Evolutionary conservation across 805 yeast species (phyloP), one percentile per base, ranked within the genome.

Genomic region (Ogataea henricii): DNA sequence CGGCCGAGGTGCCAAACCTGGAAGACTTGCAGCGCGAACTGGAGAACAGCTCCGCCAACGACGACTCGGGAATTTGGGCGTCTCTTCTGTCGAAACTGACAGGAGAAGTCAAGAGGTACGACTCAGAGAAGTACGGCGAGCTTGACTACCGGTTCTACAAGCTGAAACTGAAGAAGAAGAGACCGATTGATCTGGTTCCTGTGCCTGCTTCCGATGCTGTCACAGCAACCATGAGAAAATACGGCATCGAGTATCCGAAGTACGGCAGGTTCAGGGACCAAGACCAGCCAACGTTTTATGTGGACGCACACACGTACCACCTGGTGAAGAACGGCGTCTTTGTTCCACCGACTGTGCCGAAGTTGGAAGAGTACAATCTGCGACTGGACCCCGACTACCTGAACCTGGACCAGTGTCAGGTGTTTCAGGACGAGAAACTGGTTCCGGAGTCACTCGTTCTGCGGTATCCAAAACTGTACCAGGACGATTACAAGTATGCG

Each of bases 401-500:
- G 26, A 45, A 30, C 21, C 35, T 44, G 55, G 57, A 46, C 16
- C 41, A 22, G 6, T 57, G 64, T 25, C 48, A 51, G 6, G 45
- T 34, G 5, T 45, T 40, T 2, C 13, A 34, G 3, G 23, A 26
- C 18, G 14, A 13, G 6, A 4, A 12, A 5, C 14, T 21, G 20
- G 47, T 53, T 43, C 41, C 71, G 60, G 46, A 57, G 60, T 79
- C 85, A 0, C 61, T 62, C 1, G 64, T 71, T 36, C 67, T 78
- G 43, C 51, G 56, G 3, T 67, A 71, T 65, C 30, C 49, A 1
- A 59, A 65, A n/a, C 58, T 80, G 2, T 82, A 80, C 55, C 65
- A 68, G 35, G 59, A 76, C 3, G 83, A 81, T 51, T 49, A 69
- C 36, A 55, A 63, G 13, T 78, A 69, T 59, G 55, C 55, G 14